These are phyloP conservation scores for Hortiboletus rubellus DNA, from an alignment of 1,284 basidiomycete species.

Conservation along the genomic window DNA sequence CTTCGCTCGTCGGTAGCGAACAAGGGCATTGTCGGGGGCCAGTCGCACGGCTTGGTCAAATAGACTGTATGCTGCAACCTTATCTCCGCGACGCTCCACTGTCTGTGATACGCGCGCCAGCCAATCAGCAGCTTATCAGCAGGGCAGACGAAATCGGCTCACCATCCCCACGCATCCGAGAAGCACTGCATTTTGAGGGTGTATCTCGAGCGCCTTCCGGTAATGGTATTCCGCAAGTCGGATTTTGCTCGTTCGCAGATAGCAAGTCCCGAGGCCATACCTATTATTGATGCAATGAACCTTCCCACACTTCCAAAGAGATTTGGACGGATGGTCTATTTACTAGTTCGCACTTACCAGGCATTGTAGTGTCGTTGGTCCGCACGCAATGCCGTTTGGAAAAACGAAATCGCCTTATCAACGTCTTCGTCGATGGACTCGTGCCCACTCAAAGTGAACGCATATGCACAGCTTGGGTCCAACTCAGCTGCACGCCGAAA, in stretches of 20 bases:
- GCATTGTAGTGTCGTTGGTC: slow-evolving; percentile 94
- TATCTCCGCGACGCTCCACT: slow-evolving; percentile 77
- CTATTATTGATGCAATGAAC: slow-evolving; percentile 46
- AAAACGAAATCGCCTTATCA: slow-evolving; percentile 86
- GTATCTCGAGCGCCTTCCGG: slow-evolving; percentile 85
- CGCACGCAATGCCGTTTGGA: slow-evolving; percentile 83
- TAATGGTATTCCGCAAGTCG: slow-evolving; percentile 94
- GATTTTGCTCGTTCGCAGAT: slow-evolving; percentile 87
- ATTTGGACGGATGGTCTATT: neutral
- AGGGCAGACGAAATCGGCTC: slow-evolving; percentile 21
- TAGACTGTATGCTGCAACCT: slow-evolving; percentile 68
- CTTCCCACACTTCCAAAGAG: slow-evolving; percentile 2
- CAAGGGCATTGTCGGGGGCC: slow-evolving; percentile 82
- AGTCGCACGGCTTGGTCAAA: slow-evolving; percentile 78
- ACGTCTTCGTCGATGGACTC: slow-evolving; percentile 93
- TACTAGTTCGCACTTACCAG: slow-evolving; percentile 60
- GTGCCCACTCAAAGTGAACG: slow-evolving; percentile 91
- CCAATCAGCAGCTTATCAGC: slow-evolving; percentile 25
- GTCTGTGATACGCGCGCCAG: slow-evolving; percentile 52
- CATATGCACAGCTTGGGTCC: slow-evolving; percentile 85
- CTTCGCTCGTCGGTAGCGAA: slow-evolving; percentile 88
- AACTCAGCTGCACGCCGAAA: slow-evolving; percentile 86
- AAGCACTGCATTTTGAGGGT: slow-evolving; percentile 88
- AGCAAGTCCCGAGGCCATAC: slow-evolving; percentile 96
- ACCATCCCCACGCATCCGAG: slow-evolving; percentile 91